These are phyloP conservation scores for Iris macrosiphon DNA, from an alignment of 106 monocot species.

Conservation along the genomic window DNA sequence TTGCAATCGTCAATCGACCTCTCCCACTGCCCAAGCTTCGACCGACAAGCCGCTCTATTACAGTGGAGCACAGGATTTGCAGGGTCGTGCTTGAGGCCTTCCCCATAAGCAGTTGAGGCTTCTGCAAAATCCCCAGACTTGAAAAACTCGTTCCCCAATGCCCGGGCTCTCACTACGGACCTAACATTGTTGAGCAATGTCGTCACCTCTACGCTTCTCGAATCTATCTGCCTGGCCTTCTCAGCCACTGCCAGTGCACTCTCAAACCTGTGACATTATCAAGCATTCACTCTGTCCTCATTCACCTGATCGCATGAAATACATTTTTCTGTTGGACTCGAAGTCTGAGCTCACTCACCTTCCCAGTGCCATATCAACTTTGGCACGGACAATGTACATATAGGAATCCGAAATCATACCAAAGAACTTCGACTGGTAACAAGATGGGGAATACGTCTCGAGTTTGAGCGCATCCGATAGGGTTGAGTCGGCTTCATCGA, in stretches of 20 bases:
- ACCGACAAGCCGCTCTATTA: slow-evolving; percentile 83
- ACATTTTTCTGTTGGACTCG: slow-evolving; percentile 5
- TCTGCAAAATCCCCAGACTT: slow-evolving; percentile 65
- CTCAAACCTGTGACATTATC: slow-evolving; percentile 58
- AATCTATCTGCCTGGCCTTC: slow-evolving; percentile 57
- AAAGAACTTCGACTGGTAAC: slow-evolving; percentile 24
- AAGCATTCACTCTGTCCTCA: slow-evolving; percentile 3
- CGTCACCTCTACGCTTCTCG: slow-evolving; percentile 39
- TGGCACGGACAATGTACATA: slow-evolving; percentile 51
- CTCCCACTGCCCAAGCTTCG: slow-evolving; percentile 81
- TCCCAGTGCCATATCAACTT: slow-evolving; percentile 83
- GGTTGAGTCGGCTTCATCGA: slow-evolving; percentile 71
- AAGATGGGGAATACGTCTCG: slow-evolving; percentile 18
- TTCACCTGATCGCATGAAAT: neutral
- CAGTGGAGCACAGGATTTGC: slow-evolving; percentile 72
- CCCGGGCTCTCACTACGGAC: slow-evolving; percentile 49
- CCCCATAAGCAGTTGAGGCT: slow-evolving; percentile 78
- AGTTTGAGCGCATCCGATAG: slow-evolving; percentile 32
- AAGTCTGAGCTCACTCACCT: slow-evolving; percentile 42
- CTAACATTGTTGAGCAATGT: slow-evolving; percentile 40
- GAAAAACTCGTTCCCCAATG: slow-evolving; percentile 66
- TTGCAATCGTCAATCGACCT: slow-evolving; percentile 83
- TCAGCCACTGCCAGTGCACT: slow-evolving; percentile 53
- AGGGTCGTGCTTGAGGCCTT: slow-evolving; percentile 77
- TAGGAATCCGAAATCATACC: slow-evolving; percentile 64